Evolutionary conservation across 495 filamentous ascomycete species (phyloP).

Genomic region (Talaromyces stipitatus): DNA sequence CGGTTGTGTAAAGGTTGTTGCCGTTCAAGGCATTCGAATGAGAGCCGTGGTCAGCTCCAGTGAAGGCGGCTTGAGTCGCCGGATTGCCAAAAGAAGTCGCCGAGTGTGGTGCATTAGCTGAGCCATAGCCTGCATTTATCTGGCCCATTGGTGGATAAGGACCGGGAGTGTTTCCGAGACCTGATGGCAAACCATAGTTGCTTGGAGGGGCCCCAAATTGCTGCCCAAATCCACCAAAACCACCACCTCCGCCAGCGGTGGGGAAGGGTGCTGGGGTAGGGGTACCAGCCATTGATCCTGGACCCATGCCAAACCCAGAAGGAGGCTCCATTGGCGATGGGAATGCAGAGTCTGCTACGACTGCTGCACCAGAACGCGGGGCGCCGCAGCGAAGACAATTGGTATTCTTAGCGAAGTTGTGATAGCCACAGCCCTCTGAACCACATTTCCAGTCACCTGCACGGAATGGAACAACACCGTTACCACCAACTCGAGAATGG

Average conservation of each 20-base stretch:
- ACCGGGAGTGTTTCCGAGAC: conserved; percentile 68
- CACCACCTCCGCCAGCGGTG: conserved; percentile 58
- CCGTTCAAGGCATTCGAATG: conserved; percentile 47
- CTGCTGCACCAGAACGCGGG: conserved; percentile 83
- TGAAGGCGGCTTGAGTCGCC: conserved; percentile 84
- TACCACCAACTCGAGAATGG: conserved; percentile 63
- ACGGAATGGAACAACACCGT: conserved; percentile 89
- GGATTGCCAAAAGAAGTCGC: conserved; percentile 90
- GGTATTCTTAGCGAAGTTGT: conserved; percentile 99
- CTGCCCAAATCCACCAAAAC: conserved; percentile 71
- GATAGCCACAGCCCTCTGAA: conserved; percentile 94
- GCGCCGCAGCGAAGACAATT: conserved; percentile 94
- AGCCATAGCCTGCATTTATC: conserved; percentile 63
- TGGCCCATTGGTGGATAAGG: conserved; percentile 76
- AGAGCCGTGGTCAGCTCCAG: conserved; percentile 67
- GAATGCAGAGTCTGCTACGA: conserved; percentile 90
- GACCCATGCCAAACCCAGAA: conserved; percentile 66
- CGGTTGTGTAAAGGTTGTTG: conserved; percentile 48
- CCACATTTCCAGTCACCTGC: conserved; percentile 99
- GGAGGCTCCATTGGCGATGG: conserved; percentile 84
- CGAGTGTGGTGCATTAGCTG: conserved; percentile 61
- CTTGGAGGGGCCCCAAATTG: conserved; percentile 83
- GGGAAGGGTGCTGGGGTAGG: conserved; percentile 79
- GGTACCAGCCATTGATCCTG: conserved; percentile 75
- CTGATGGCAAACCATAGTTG: conserved; percentile 87